Evolutionary conservation across 805 yeast species (phyloP), one percentile per base, ranked within the genome.

Genomic region (Suhomyces prunicola): DNA sequence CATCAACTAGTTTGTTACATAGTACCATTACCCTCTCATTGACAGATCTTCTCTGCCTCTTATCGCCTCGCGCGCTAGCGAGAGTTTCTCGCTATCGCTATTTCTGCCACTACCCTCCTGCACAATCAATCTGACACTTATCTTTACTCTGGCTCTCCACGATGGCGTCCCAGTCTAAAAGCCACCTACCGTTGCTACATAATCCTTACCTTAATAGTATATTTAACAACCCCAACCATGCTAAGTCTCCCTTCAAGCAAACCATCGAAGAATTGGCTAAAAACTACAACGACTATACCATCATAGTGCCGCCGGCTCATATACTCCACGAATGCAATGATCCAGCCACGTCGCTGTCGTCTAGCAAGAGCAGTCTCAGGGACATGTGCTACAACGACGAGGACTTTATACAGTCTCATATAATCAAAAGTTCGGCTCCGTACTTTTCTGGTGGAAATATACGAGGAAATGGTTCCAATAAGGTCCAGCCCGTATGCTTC

Each of bases 201-300:
- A 86, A 87, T 60, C 90, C 92, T 7, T 70, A 85, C 35, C 70
- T 87, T 31, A 84, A 87, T 65, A 77, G 84, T 39, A 67, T 87
- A 6, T 86, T 88, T 72, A 85, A 86, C 69, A 83, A 86, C 59
- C 86, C 87, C 0, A 64, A 65, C 45, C 61, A 65, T 35, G 54
- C 54, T 24, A 69, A 73, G 70, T 52, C 83, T 0, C 78, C 84
- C 13, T 69, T 78, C 48, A 78, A 75, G 53, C 74, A 73, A n/a
- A 70, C 82, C 6, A 73, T 83, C 36, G 63, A 68, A 4, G 75
- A 67, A 48, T 60, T 86, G 23, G 60, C 74, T 2, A 65, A 61
- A 44, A 68, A 66, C 55, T 82, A 86, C 39, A 75, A 74, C 17
- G 79, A 78, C n/a, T 84, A 77, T 63, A 74, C 84, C 2, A 63